Evolutionary conservation across 1,139 yeast species (phyloP), one percentile per base, ranked within the genome.

Genomic region (Yamadazyma oceani): DNA sequence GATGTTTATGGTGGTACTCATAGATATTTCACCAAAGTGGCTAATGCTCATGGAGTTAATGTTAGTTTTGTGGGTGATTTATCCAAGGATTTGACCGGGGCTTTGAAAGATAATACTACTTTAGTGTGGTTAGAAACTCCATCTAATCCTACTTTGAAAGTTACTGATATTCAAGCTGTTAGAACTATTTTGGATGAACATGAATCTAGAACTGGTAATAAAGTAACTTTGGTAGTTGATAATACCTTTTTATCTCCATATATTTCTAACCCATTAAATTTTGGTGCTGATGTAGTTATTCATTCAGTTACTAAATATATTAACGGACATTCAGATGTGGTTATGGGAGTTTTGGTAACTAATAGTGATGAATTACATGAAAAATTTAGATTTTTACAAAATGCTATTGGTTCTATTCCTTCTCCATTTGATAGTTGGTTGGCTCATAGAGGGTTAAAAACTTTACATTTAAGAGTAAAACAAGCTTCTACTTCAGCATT

Each of bases 1-100:
- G 96, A 88, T 55, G 95, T 88, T 35, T 88, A 88, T 64, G 96
- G 96, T 47, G 96, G 96, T 55, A 87, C 96, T 44, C 94, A 87
- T 69, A 76, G 96, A 63, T 87, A 86, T 67, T 86, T 87, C 73
- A 84, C 95, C 58, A 77, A 84, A 62, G 95, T 87, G 36, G 95
- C 92, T 44, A 72, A 72, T 58, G 77, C 87, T 38, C 95, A 86
- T 57, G 92, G 92, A 40, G 85, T 86, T 38, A 74, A 70, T 41
- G 78, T 85, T 35, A 66, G 80, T 22, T 86, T 87, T 64, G 82
- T 88, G 40, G 78, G 75, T 50, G 74, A 82, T 59, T 70, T 85
- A 55, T 77, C 70, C 44, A 57, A 64, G 28, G 92, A 86, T 46
- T 66, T 86, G 51, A 75, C 75, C 46, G 50, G 62, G 24, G 66